A percentile compares a stretch with the other conserved stretches of the same genome.
Conservation (phyloP, 192 early-diverging fungal species). For the Backusella macrospora region DNA sequence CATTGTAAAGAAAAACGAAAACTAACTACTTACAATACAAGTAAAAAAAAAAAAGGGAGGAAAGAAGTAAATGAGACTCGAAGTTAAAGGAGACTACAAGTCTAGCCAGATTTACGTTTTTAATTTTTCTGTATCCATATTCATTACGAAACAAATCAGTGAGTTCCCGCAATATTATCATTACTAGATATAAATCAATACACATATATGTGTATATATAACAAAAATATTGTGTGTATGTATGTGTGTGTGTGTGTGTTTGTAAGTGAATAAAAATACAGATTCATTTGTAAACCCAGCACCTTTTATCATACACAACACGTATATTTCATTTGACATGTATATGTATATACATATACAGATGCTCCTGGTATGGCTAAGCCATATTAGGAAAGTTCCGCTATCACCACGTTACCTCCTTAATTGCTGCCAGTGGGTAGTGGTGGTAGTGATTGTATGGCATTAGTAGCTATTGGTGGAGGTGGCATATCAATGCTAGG, state of each 20-base stretch:
- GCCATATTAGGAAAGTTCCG: conserved; percentile 4
- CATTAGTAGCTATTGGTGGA: not conserved
- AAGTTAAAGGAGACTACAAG: conserved; percentile 10
- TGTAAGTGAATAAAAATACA: conserved; percentile 3
- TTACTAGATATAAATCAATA: not conserved
- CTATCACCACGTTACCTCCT: not conserved
- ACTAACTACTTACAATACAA: not conserved
- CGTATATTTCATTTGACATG: conserved; percentile 1
- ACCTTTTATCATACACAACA: not conserved
- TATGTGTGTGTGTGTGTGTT: not conserved
- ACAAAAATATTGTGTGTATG: not conserved
- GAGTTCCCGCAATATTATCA: not conserved
- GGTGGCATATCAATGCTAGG: not conserved
- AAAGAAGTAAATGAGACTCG: too few species aligned
- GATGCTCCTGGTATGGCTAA: not conserved
- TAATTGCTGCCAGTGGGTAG: not conserved
- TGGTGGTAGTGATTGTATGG: not conserved
- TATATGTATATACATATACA: not conserved
- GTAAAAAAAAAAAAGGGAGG: not conserved
- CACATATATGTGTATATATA: not conserved
- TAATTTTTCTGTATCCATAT: not conserved
- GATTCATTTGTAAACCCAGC: conserved; percentile 1
- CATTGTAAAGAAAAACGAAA: not conserved
- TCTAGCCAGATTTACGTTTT: conserved; percentile 7
- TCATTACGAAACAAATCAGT: not conserved